Percentiles rank a stretch among this genome's conserved stretches.
Conservation (phyloP, 2,329 filamentous ascomycete genomes). For the Xylaria sp. region DNA sequence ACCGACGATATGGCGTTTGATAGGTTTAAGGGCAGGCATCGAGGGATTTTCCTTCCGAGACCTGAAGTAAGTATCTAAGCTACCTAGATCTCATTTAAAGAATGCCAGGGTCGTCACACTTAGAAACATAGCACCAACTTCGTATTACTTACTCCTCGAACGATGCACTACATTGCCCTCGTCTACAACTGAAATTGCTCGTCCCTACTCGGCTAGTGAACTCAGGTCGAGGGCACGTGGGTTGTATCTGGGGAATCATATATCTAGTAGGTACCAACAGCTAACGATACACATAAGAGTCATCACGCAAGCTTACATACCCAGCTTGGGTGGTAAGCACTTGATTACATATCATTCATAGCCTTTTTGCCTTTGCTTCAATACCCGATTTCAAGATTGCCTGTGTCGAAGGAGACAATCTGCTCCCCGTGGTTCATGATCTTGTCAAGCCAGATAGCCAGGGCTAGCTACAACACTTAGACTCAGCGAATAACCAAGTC, state of each 20-base stretch:
- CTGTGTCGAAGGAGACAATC: conserved; percentile 48
- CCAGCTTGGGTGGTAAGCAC: neutral
- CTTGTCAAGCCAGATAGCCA: conserved; percentile 35
- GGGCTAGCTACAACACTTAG: conserved; percentile 50
- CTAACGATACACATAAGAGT: neutral
- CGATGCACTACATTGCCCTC: neutral
- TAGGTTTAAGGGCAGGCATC: neutral
- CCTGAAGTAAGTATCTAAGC: neutral
- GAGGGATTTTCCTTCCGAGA: neutral
- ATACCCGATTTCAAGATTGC: conserved; percentile 42
- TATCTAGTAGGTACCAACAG: neutral
- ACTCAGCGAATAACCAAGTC: conserved; percentile 52
- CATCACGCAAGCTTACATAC: neutral
- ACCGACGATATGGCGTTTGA: neutral
- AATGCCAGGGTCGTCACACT: neutral
- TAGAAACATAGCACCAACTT: neutral
- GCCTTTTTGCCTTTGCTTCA: neutral
- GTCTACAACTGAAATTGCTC: conserved; percentile 9
- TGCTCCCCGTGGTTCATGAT: conserved; percentile 50
- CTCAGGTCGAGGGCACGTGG: neutral
- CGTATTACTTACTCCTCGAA: neutral
- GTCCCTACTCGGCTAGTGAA: neutral
- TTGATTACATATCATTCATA: neutral
- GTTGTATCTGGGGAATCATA: neutral
- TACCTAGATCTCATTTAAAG: neutral